Evolutionary conservation across 2,329 filamentous ascomycete species (phyloP).

Genomic region (Colletotrichum nymphaeae): DNA sequence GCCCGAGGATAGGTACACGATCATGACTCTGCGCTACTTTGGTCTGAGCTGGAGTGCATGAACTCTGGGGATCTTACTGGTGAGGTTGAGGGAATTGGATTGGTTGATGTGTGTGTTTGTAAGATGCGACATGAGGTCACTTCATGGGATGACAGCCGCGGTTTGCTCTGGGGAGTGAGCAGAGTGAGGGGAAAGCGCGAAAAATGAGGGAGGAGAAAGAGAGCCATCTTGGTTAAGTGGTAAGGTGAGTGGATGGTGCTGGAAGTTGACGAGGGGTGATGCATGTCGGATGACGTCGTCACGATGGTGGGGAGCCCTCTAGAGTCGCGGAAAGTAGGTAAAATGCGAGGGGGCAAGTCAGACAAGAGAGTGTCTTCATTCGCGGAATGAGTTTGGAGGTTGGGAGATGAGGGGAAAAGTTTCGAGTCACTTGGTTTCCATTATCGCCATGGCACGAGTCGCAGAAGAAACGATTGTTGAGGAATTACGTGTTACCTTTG

Average conservation of each 20-base stretch:
- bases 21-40: not conserved
- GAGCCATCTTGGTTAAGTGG: not conserved
- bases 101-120: not conserved
- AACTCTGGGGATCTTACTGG: constrained; percentile 4
- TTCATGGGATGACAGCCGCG: constrained; percentile 10
- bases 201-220: not conserved
- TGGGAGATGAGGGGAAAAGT: not conserved
- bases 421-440: not conserved
- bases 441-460: not conserved
- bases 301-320: constrained; percentile 8
- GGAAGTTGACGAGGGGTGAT: constrained; percentile 14
- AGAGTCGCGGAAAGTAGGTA: not conserved
- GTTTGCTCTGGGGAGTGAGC: not conserved
- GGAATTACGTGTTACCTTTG: not conserved
- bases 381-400: not conserved
- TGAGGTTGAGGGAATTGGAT: not conserved
- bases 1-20: not conserved
- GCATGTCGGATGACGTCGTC: constrained; percentile 34
- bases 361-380: not conserved
- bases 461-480: not conserved
- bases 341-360: not conserved
- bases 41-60: constrained; percentile 9
- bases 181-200: not conserved
- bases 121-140: constrained; percentile 26
- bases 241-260: constrained; percentile 6